A percentile compares a stretch with the other conserved stretches of the same genome.
Evolutionary conservation across 352 stramenopile genomes (phyloP).

Genomic region (Pythium aphanidermatum): DNA sequence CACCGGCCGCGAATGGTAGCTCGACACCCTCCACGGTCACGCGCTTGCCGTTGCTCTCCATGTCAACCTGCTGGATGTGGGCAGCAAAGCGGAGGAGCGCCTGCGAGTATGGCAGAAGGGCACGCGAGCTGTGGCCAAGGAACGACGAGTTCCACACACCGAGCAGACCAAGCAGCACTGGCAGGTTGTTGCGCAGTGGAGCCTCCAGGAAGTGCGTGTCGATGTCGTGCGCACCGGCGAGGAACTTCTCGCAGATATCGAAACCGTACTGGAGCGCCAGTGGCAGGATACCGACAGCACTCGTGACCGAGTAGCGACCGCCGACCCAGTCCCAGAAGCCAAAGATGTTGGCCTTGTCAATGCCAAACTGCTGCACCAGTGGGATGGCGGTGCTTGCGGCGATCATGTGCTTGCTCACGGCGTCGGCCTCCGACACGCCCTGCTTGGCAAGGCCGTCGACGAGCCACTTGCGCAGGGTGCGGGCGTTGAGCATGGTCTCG

Average conservation of each 20-base stretch:
- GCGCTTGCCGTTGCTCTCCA: slow-evolving; percentile 99
- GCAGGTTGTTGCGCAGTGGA: slow-evolving; percentile 92
- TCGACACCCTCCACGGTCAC: slow-evolving; percentile 92
- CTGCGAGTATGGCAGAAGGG: slow-evolving; percentile 92
- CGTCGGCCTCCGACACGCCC: slow-evolving; percentile 68
- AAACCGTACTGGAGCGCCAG: slow-evolving; percentile 96
- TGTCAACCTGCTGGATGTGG: slow-evolving; percentile 98
- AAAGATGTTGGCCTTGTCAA: slow-evolving; percentile 95
- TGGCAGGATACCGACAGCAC: slow-evolving; percentile 94
- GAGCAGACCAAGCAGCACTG: slow-evolving; percentile 95
- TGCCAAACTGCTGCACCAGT: slow-evolving; percentile 91
- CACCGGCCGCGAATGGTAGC: slow-evolving; percentile 92
- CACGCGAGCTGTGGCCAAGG: slow-evolving; percentile 90
- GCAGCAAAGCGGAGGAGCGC: slow-evolving; percentile 93
- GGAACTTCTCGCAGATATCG: slow-evolving; percentile 88
- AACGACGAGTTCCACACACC: slow-evolving; percentile 99
- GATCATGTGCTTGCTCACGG: slow-evolving; percentile 93
- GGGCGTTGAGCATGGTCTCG: slow-evolving; percentile 99
- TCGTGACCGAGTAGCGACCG: slow-evolving; percentile 97
- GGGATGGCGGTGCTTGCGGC: slow-evolving; percentile 80
- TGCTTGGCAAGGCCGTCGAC: slow-evolving; percentile 89
- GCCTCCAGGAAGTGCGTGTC: slow-evolving; percentile 96
- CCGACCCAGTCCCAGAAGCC: slow-evolving; percentile 99
- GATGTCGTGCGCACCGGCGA: slow-evolving; percentile 95
- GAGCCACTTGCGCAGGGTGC: slow-evolving; percentile 95